phyloP scores from a whole-genome alignment of 768 basidiomycete genomes.

The Naganishia friedmannii region DNA sequence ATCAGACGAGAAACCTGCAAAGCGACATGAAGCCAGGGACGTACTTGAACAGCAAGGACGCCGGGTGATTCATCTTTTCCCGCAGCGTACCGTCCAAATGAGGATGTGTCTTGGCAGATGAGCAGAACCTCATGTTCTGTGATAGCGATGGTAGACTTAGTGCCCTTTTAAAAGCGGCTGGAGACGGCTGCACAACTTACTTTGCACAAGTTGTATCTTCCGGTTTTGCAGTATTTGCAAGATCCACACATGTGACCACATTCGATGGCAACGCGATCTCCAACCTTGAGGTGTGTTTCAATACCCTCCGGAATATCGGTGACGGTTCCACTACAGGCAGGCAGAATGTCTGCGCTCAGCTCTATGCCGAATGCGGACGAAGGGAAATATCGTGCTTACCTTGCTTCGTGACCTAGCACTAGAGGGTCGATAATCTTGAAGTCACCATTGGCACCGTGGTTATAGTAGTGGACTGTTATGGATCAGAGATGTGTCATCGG shows the following conservation, averaged over 20 bases:
- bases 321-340: constrained; percentile 11
- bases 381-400: background rate
- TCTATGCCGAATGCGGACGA: background rate
- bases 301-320: constrained; percentile 10
- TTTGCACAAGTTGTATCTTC: constrained; percentile 88
- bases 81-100: constrained; percentile 91
- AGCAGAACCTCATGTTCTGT: constrained; percentile 70
- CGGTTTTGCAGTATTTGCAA: constrained; percentile 55
- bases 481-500: background rate
- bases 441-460: constrained; percentile 84
- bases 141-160: background rate
- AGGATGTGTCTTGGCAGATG: constrained; percentile 84
- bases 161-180: too few relatives aligned
- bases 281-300: constrained; percentile 42
- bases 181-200: background rate
- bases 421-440: constrained; percentile 81
- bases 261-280: constrained; percentile 52
- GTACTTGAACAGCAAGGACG: constrained; percentile 78
- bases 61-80: constrained; percentile 82
- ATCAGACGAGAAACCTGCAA: background rate
- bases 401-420: constrained; percentile 79
- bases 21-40: constrained; percentile 48
- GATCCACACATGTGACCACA: constrained; percentile 55
- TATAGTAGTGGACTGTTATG: constrained; percentile 80
- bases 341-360: background rate